Evolutionary conservation across 2,329 filamentous ascomycete genomes (phyloP).

Genomic region (Paradendryphiella salina): DNA sequence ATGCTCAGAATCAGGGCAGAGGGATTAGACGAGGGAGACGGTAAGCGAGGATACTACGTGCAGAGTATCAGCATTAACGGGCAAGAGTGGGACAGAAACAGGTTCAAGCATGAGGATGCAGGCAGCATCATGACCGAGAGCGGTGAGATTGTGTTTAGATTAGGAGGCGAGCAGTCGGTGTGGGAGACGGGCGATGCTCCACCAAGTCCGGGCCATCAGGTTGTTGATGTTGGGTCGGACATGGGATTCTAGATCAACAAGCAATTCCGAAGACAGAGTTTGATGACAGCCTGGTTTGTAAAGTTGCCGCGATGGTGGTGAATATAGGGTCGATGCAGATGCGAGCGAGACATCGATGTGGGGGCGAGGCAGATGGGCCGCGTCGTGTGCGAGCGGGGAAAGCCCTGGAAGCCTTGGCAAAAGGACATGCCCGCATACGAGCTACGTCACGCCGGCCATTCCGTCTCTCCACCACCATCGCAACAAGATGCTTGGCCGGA

Average conservation of each 20-base stretch:
- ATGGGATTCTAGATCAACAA: background rate
- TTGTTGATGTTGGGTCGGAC: slow-evolving; percentile 26
- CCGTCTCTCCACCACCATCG: slow-evolving; percentile 2
- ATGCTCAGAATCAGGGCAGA: slow-evolving; percentile 54
- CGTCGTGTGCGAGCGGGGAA: too few species aligned
- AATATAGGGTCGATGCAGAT: too few species aligned
- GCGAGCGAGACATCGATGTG: too few species aligned
- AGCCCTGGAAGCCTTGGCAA: too few species aligned
- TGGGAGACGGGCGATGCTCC: slow-evolving; percentile 43
- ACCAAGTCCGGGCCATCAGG: slow-evolving; percentile 40
- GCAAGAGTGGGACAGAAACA: slow-evolving; percentile 56
- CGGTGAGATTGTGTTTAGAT: slow-evolving; percentile 41
- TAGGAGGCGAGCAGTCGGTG: slow-evolving; percentile 33
- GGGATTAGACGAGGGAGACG: slow-evolving; percentile 47
- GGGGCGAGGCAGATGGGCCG: too few species aligned
- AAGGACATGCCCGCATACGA: too few species aligned
- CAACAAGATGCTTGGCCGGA: slow-evolving; percentile 8
- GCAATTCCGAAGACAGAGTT: background rate
- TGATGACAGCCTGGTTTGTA: background rate
- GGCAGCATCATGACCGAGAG: slow-evolving; percentile 41
- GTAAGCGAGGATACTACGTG: slow-evolving; percentile 55
- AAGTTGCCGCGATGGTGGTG: too few species aligned
- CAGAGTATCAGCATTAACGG: slow-evolving; percentile 60
- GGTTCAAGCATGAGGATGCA: slow-evolving; percentile 58
- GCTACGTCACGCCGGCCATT: slow-evolving; percentile 5